A percentile compares a stretch with the other conserved stretches of the same genome.
These are phyloP conservation scores for Myriangium duriaei DNA, from an alignment of 2,329 filamentous ascomycete genomes.

Conservation along the genomic window DNA sequence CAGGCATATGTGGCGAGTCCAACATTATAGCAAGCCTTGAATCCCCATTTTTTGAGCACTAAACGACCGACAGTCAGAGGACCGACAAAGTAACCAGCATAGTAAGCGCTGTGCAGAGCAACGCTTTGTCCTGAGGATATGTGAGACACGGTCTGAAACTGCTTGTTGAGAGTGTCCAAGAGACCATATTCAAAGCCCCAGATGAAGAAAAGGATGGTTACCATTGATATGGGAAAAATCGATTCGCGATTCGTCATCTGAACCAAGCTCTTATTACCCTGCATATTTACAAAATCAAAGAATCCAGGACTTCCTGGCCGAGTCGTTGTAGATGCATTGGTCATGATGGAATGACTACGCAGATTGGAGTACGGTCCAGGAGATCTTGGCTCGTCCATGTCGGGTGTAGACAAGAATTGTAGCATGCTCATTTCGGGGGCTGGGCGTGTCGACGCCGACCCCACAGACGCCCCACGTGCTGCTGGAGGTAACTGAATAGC, in stretches of 20 bases:
- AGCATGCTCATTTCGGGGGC: conserved; percentile 31
- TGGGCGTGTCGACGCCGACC: not conserved
- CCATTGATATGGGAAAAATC: conserved; percentile 58
- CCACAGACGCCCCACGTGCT: not conserved
- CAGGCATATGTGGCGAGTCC: conserved; percentile 51
- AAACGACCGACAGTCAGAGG: conserved; percentile 53
- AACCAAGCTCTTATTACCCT: conserved; percentile 57
- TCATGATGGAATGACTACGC: conserved; percentile 25
- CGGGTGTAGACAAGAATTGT: conserved; percentile 42
- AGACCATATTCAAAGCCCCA: conserved; percentile 89
- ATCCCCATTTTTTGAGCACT: conserved; percentile 46
- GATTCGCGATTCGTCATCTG: conserved; percentile 51
- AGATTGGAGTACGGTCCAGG: conserved; percentile 18
- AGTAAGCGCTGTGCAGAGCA: conserved; percentile 59
- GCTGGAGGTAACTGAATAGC: conserved; percentile 1
- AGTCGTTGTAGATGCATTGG: conserved; percentile 27
- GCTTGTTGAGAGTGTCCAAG: conserved; percentile 66
- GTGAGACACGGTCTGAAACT: conserved; percentile 49
- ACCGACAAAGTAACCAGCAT: conserved; percentile 57
- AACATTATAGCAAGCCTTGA: conserved; percentile 49
- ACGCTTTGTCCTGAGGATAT: conserved; percentile 52
- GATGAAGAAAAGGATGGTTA: conserved; percentile 71
- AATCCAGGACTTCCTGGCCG: conserved; percentile 37
- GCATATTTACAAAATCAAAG: conserved; percentile 67
- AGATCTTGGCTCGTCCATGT: conserved; percentile 19